These are phyloP conservation scores for Curvularia sp. DNA, from an alignment of 2,329 filamentous ascomycete genomes.

Conservation along the genomic window DNA sequence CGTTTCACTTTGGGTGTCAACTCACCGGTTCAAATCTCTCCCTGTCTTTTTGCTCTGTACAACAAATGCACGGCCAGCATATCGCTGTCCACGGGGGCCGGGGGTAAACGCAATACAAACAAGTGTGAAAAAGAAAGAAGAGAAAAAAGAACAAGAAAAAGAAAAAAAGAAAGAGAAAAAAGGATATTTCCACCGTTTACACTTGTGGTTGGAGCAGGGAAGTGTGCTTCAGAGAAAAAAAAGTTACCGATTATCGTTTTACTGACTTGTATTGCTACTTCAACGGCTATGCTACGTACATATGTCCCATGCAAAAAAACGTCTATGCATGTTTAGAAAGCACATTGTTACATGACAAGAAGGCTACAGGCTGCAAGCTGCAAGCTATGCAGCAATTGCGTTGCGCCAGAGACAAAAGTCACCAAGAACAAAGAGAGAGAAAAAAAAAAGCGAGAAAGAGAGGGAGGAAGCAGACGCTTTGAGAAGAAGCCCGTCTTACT, in stretches of 20 bases:
- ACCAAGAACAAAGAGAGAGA: background rate
- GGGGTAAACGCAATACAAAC: background rate
- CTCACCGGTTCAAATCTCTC: background rate
- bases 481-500: slow-evolving; percentile 12
- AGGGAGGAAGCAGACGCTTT: background rate
- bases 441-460: background rate
- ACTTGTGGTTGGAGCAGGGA: background rate
- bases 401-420: background rate
- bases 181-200: background rate
- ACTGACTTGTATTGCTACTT: background rate
- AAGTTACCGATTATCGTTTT: background rate
- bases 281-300: background rate
- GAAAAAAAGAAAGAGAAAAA: background rate
- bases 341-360: background rate
- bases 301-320: background rate
- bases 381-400: background rate
- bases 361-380: background rate
- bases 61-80: background rate
- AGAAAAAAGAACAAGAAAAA: background rate
- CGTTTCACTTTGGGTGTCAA: slow-evolving; percentile 6
- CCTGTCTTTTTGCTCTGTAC: background rate
- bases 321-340: background rate
- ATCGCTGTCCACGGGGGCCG: slow-evolving; percentile 1
- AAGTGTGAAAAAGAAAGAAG: background rate
- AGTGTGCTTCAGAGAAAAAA: background rate